phyloP scores from a whole-genome alignment of 768 basidiomycete species.

The Lactifluus rugatus region DNA sequence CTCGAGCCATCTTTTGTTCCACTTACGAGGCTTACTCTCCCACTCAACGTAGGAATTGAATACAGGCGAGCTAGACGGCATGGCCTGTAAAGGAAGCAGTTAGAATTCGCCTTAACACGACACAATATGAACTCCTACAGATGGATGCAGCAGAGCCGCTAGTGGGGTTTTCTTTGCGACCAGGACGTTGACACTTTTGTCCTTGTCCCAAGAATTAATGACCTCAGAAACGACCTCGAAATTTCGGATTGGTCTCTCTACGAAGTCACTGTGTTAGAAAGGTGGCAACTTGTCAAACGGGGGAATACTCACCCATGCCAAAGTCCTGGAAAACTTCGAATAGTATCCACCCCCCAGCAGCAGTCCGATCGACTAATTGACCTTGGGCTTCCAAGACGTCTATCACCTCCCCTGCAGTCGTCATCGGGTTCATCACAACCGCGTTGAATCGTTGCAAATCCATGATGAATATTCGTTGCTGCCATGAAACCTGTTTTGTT shows the following conservation, averaged over 20 bases:
- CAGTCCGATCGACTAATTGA: conserved; percentile 48
- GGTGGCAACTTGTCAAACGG: neutral
- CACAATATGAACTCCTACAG: conserved; percentile 34
- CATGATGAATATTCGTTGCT: conserved; percentile 70
- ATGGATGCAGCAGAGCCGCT: conserved; percentile 46
- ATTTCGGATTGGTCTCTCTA: conserved; percentile 83
- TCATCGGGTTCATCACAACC: conserved; percentile 58
- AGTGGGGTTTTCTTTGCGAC: conserved; percentile 68
- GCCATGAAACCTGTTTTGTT: conserved; percentile 28
- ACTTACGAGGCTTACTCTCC: conserved; percentile 88
- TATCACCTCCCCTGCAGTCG: conserved; percentile 67
- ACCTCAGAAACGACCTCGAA: conserved; percentile 80
- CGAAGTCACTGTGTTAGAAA: neutral
- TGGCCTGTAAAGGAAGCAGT: conserved; percentile 33
- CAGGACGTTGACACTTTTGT: conserved; percentile 71
- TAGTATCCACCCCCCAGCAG: conserved; percentile 74
- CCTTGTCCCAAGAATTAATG: conserved; percentile 80
- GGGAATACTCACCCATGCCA: conserved; percentile 71
- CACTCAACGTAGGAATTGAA: conserved; percentile 68
- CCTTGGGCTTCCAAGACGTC: conserved; percentile 56
- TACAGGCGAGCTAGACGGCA: conserved; percentile 37
- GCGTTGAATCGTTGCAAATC: conserved; percentile 67
- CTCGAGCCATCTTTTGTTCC: conserved; percentile 87
- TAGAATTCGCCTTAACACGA: conserved; percentile 9
- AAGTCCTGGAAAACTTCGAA: conserved; percentile 87